These are phyloP conservation scores for Adansonia rubrostipa DNA, from an alignment of 441 rosid genomes.

Conservation along the genomic window DNA sequence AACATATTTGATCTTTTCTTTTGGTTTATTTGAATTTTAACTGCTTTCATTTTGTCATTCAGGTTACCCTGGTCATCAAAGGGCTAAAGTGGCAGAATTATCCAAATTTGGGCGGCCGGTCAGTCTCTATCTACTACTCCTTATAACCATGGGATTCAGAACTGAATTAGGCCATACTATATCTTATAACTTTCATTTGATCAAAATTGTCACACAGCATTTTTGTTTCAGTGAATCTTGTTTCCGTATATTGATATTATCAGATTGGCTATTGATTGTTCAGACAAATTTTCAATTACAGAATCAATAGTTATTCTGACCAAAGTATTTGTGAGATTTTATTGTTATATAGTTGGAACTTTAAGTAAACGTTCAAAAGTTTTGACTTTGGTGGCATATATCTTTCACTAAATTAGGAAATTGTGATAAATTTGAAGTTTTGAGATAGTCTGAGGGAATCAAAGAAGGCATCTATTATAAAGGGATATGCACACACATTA, in stretches of 20 bases:
- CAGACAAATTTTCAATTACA: neutral
- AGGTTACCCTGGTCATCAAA: slow-evolving; percentile 71
- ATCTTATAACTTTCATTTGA: neutral
- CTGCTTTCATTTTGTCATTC: slow-evolving; percentile 21
- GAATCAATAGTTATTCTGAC: slow-evolving; percentile 6
- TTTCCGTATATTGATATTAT: neutral
- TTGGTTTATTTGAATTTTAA: slow-evolving; percentile 18
- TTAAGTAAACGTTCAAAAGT: neutral
- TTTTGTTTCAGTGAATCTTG: slow-evolving; percentile 13
- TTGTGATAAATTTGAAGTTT: neutral
- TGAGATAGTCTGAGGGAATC: neutral
- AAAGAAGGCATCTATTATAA: neutral
- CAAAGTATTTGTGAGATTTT: neutral
- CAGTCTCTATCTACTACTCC: slow-evolving; percentile 39
- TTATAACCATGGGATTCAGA: slow-evolving; percentile 18
- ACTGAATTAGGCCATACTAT: neutral
- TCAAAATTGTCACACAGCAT: neutral
- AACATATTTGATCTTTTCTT: neutral
- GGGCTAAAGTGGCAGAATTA: slow-evolving; percentile 64
- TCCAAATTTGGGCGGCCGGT: slow-evolving; percentile 77
- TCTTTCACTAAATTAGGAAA: neutral
- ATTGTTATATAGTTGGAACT: neutral
- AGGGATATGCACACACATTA: neutral
- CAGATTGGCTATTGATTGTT: neutral
- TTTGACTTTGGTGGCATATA: neutral